Conservation (phyloP, 2,329 filamentous ascomycete genomes). For the Colletotrichum godetiae region DNA sequence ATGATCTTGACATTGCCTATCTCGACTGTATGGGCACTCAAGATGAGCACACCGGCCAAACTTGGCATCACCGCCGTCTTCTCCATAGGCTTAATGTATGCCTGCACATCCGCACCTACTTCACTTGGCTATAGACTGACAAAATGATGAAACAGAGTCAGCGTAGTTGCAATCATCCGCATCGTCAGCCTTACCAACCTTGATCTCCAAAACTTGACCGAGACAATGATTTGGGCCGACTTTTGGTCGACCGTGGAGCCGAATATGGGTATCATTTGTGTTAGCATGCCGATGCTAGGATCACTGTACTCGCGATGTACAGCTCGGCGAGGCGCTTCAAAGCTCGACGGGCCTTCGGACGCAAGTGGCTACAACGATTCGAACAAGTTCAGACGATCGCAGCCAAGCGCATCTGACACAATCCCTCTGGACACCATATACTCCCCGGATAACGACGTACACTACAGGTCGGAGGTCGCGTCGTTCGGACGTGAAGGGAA, state of each 20-base stretch:
- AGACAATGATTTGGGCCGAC: constrained; percentile 38
- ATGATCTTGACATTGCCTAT: constrained; percentile 51
- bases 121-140: background rate
- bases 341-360: background rate
- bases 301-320: background rate
- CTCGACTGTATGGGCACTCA: constrained; percentile 48
- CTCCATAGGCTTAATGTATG: constrained; percentile 41
- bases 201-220: constrained; percentile 38
- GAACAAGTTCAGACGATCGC: background rate
- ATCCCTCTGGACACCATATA: background rate
- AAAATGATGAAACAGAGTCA: constrained; percentile 29
- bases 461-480: background rate
- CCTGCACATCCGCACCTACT: background rate
- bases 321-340: background rate
- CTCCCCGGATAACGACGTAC: background rate
- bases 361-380: background rate
- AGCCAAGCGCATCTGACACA: background rate
- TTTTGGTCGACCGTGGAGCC: constrained; percentile 40
- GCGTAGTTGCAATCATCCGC: constrained; percentile 39
- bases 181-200: constrained; percentile 39
- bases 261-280: constrained; percentile 39
- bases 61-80: constrained; percentile 42
- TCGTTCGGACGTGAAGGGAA: background rate
- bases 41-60: constrained; percentile 45
- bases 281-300: constrained; percentile 38